These are phyloP conservation scores for Backusella parvicylindrica DNA, from an alignment of 192 early-diverging fungal genomes.

Conservation along the genomic window DNA sequence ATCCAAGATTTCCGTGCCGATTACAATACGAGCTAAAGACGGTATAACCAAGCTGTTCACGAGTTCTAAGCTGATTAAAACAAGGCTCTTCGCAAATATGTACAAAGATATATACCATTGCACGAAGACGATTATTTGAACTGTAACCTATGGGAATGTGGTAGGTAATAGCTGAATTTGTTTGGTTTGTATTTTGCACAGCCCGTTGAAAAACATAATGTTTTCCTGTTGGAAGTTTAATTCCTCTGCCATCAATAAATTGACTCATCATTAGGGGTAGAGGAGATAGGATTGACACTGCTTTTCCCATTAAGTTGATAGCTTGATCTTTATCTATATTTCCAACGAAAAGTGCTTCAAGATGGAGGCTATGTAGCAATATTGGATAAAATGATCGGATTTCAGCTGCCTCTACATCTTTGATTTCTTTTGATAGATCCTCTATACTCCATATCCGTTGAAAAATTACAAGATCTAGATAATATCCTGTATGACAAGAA, in stretches of 20 bases:
- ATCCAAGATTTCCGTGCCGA: constrained; percentile 54
- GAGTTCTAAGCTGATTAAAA: constrained; percentile 88
- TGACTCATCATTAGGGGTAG: constrained; percentile 49
- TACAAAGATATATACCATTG: constrained; percentile 52
- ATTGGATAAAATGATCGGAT: constrained; percentile 61
- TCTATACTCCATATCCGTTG: constrained; percentile 65
- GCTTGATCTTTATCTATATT: constrained; percentile 63
- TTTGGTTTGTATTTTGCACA: constrained; percentile 62
- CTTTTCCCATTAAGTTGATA: constrained; percentile 42
- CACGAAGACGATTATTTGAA: constrained; percentile 47
- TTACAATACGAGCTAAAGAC: constrained; percentile 48
- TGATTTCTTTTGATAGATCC: constrained; percentile 65
- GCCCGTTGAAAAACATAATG: constrained; percentile 30
- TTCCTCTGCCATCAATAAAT: constrained; percentile 28
- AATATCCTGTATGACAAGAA: constrained; percentile 60
- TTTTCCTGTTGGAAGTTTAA: constrained; percentile 37
- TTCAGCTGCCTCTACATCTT: constrained; percentile 56
- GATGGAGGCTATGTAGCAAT: constrained; percentile 55
- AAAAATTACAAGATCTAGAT: constrained; percentile 58
- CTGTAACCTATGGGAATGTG: constrained; percentile 63
- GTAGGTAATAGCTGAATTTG: constrained; percentile 83
- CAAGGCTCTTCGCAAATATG: constrained; percentile 82
- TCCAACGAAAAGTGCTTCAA: constrained; percentile 80
- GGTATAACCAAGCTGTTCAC: constrained; percentile 74
- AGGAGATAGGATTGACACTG: constrained; percentile 47